Conservation (phyloP, 441 rosid species). For the Aleurites moluccanus region DNA sequence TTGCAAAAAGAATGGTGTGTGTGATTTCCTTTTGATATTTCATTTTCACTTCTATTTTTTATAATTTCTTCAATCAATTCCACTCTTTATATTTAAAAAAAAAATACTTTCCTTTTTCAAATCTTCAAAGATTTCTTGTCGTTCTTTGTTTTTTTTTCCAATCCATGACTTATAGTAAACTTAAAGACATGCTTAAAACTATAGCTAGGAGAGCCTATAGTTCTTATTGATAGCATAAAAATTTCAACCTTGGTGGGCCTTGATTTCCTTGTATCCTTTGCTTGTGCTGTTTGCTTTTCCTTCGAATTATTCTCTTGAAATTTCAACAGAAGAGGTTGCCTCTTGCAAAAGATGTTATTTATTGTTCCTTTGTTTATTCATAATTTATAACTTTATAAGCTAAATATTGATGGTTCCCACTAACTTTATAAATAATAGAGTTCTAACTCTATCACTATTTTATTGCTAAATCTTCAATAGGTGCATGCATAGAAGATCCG, state of each 20-base stretch:
- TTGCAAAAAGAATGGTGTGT: neutral
- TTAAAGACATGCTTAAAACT: neutral
- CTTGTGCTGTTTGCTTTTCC: slow-evolving; percentile 26
- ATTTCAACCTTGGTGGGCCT: slow-evolving; percentile 27
- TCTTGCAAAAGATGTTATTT: neutral
- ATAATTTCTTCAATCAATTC: neutral
- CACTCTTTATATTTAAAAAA: neutral
- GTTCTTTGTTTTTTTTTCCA: neutral
- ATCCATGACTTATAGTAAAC: neutral
- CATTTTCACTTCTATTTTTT: too few species aligned
- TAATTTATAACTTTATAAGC: neutral
- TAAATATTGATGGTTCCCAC: neutral
- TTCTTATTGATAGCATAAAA: too few species aligned
- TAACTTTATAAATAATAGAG: too few species aligned
- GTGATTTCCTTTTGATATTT: neutral
- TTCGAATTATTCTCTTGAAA: slow-evolving; percentile 21
- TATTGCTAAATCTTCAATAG: too few species aligned
- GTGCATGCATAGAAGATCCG: too few species aligned
- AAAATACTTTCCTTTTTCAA: neutral
- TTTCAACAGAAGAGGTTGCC: neutral
- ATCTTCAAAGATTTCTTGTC: too few species aligned
- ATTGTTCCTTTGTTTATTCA: neutral
- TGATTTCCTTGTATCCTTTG: slow-evolving; percentile 19
- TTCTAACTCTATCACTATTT: neutral
- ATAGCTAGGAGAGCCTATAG: neutral